Evolutionary conservation across 345 rosid genomes (phyloP), one percentile per base, ranked within the genome.

Genomic region (Arabis alpina): DNA sequence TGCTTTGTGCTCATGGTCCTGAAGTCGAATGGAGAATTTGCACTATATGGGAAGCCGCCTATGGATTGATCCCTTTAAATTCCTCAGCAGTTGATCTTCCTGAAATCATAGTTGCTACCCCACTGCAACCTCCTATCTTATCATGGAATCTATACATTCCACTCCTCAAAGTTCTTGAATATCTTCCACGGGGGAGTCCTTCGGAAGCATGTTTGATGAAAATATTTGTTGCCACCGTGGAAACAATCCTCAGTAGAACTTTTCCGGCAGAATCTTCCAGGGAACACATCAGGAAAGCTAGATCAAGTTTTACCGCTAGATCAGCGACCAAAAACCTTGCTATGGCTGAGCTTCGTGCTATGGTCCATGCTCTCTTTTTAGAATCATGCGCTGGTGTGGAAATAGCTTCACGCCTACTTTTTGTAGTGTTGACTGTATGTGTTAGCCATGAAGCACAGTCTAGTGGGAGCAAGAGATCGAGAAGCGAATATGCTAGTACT

Each of bases 1-100:
- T 93, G 97, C 98, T 93, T 70, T 93, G 98, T 81, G 98, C 97
- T 74, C 98, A 93, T 60, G 98, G 98, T 48, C 97, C 98, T 27
- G 97, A 93, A 77, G 98, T 93, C 55, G 98, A 93, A 60, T 93
- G 98, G 98, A 86, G 98, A 82, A 93, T 93, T 44, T 93, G 98
- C 79, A 93, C 98, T 32, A 93, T 93, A 56, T 93, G 98, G 98
- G 98, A 93, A 84, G 98, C 98, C 59, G 97, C 98, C 36, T 93
- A 93, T 65, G 98, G 98, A 49, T 70, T 93, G 73, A 88, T 93
- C 75, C 98, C 98, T 40, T 77, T 93, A 68, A 88, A 94, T 70
- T 93, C 98, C 63, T 93, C 98, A 9, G 96, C 85, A 5, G 94
- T 93, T 70, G 98, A 93, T 89, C 98, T 93, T 81, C 97, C 98